Evolutionary conservation across 2,329 filamentous ascomycete species (phyloP), one percentile per base, ranked within the genome.

Genomic region (Dothideomycetidae sp.): DNA sequence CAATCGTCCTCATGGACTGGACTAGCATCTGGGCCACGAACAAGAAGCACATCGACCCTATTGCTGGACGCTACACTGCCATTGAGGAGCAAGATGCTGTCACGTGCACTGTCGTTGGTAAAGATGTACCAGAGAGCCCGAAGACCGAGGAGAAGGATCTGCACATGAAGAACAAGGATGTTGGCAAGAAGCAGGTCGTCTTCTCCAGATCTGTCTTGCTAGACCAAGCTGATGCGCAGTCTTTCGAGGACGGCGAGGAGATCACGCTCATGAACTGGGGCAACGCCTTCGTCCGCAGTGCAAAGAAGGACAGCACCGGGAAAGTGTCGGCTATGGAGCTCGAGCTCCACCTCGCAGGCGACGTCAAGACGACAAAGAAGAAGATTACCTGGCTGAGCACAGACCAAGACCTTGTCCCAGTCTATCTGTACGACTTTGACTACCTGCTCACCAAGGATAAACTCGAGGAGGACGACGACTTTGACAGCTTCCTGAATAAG

Each of bases 231-330:
- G 88, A 96, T 51, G 83, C 79, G 44, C 78, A 78, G 56, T 71
- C 71, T 16, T 92, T 94, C 62, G 79, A 75, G 50, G 69, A 79
- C 42, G 77, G 79, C 53, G 88, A 96, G 64, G 86, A 94, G 59
- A 82, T 96, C 51, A 94, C 88, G 0, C 69, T 94, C 29, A 94
- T 94, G 88, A 81, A 81, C 57, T 96, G 88, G 88, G 90, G 88
- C 49, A 92, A 93, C 52, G 83, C 81, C 10, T 73, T 85, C 47
- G 80, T 90, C 15, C 73, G 76, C 39, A 73, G 75, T 42, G 73
- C 83, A 44, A 54, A 51, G 12, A 55, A 73, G 64, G 66, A 66
- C 36, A 64, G 72, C 35, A 41, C 38, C 9, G 42, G 30, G 17
- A 60, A 61, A 42, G 75, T 93, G 50, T 78, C 75, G 10, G 66